Evolutionary conservation across 805 yeast genomes (phyloP).

Genomic region (Sugiyamaella qingdaonensis): DNA sequence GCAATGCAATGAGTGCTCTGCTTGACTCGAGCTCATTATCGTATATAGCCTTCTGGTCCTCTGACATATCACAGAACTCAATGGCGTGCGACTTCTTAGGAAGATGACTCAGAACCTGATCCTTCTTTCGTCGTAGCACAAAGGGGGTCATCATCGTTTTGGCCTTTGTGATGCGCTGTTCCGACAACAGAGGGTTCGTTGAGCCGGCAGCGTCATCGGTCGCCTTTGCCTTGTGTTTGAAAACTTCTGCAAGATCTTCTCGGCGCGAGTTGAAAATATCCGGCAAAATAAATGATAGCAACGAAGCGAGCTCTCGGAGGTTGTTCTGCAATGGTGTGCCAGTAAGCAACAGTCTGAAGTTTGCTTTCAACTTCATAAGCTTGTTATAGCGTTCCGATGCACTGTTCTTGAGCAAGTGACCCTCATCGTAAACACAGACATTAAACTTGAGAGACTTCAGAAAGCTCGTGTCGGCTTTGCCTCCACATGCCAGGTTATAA

Average conservation of each 20-base stretch:
- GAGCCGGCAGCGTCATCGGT: constrained; percentile 35
- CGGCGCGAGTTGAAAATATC: constrained; percentile 70
- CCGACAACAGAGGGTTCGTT: constrained; percentile 74
- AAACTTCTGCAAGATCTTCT: constrained; percentile 75
- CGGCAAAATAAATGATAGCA: constrained; percentile 89
- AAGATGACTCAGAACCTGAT: constrained; percentile 83
- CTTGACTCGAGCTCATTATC: constrained; percentile 48
- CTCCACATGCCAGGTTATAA: constrained; percentile 84
- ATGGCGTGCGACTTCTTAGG: constrained; percentile 70
- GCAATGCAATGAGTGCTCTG: constrained; percentile 27
- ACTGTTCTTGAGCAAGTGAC: constrained; percentile 93
- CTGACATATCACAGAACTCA: constrained; percentile 60
- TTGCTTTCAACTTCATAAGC: constrained; percentile 76
- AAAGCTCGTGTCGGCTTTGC: constrained; percentile 75
- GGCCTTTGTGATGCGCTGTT: constrained; percentile 89
- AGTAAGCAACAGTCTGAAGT: constrained; percentile 81
- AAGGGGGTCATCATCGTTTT: constrained; percentile 98
- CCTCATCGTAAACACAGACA: constrained; percentile 93
- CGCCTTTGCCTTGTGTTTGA: constrained; percentile 82
- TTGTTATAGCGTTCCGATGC: constrained; percentile 81
- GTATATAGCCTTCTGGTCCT: constrained; percentile 56
- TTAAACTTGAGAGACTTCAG: constrained; percentile 72
- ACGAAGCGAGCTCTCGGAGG: constrained; percentile 80
- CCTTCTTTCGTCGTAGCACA: constrained; percentile 85
- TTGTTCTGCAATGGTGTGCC: constrained; percentile 98